Evolutionary conservation across 306 rosid species (phyloP), one percentile per base, ranked within the genome.

Genomic region (Acacia acuminata): DNA sequence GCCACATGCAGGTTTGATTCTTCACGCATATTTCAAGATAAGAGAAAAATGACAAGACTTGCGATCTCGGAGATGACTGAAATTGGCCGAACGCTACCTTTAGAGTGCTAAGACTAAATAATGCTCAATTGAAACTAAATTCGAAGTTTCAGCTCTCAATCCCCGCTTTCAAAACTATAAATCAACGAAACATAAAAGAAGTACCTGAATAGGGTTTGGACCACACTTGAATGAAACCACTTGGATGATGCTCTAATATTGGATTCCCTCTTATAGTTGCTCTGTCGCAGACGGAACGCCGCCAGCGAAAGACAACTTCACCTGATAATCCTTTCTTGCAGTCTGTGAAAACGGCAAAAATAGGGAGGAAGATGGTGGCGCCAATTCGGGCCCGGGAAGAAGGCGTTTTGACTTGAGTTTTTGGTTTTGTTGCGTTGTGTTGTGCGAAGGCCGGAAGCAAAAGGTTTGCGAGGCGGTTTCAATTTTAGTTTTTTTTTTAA

Each of bases 151-250:
- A 70, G 25, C 34, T 22, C 32, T 70, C 20, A 22, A 43, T 70
- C 11, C 25, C 14, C 34, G 22, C 20, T 70, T n/a, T 53, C 27
- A 40, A 60, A 85, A 44, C 24, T 2, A 55, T 7, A 19, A 71
- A 65, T 60, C 3, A 47, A 40, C 0, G 44, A 24, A 30, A 50
- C 17, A 73, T 74, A 51, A 20, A 73, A 25, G 43, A 77, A 89
- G 42, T 44, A 96, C 98, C 98, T 96, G 98, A 87, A 90, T 86
- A 73, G 99, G 79, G 77, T 91, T 92, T 60, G 96, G 92, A 25
- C 97, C 96, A 76, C 92, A 96, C 92, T 94, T 96, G 87, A 96
- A 96, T 42, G 94, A 88, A 78, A 78, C 90, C 2, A 98, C 97
- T 44, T 92, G 94, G 90, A 86, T 19, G 61, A 20, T 53, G 61